Evolutionary conservation across 2,329 filamentous ascomycete genomes (phyloP).

Genomic region (Fusarium nurragi): DNA sequence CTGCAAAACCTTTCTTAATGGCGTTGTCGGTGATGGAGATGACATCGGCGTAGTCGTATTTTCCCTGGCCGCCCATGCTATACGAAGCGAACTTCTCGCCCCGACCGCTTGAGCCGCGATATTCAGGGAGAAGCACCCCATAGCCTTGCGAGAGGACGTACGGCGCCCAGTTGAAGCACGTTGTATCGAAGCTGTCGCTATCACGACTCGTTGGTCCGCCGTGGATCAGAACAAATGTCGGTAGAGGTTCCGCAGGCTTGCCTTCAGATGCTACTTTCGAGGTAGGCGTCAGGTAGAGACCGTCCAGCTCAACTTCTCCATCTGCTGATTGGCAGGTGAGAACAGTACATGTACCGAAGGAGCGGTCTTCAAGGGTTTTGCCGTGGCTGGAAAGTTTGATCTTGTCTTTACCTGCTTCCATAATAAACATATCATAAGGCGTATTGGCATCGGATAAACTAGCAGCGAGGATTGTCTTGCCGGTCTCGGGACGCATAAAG

Average conservation of each 20-base stretch:
- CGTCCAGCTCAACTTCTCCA: conserved; percentile 21
- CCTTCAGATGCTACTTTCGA: background rate
- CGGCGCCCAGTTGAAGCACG: conserved; percentile 42
- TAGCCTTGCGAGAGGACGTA: conserved; percentile 50
- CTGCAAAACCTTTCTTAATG: conserved; percentile 46
- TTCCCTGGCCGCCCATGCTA: conserved; percentile 45
- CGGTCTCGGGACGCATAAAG: background rate
- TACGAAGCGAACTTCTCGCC: conserved; percentile 49
- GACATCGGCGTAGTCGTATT: conserved; percentile 51
- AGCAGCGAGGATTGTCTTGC: conserved; percentile 2
- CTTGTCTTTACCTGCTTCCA: background rate
- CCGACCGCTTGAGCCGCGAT: conserved; percentile 49
- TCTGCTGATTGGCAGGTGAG: conserved; percentile 25
- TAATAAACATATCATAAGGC: conserved; percentile 20
- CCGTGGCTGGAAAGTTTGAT: conserved; percentile 27
- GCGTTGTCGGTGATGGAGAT: conserved; percentile 48
- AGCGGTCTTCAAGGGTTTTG: background rate
- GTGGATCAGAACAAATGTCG: conserved; percentile 25
- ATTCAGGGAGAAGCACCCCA: conserved; percentile 51
- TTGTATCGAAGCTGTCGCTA: conserved; percentile 43
- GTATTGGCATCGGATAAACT: conserved; percentile 36
- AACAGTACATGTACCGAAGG: conserved; percentile 7
- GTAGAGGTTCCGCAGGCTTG: background rate
- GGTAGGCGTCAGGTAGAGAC: conserved; percentile 12
- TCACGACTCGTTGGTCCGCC: conserved; percentile 22